A percentile compares a stretch with the other conserved stretches of the same genome.
Evolutionary conservation across 345 rosid genomes (phyloP).

Genomic region (Populus ilicifolia): DNA sequence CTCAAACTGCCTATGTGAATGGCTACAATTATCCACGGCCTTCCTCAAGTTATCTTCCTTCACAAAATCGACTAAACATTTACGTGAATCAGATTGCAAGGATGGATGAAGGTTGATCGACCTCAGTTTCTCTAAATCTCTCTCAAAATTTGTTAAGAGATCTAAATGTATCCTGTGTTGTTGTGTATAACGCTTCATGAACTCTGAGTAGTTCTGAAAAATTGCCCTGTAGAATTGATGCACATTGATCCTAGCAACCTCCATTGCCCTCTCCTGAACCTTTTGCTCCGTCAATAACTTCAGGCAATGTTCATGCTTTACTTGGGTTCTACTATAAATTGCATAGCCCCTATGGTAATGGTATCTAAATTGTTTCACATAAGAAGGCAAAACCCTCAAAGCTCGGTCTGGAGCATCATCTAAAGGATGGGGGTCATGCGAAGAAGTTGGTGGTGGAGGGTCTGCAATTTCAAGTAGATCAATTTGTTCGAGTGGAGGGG

Average conservation of each 20-base stretch:
- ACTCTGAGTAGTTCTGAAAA: slow-evolving; percentile 66
- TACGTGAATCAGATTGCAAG: slow-evolving; percentile 52
- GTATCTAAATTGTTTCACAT: slow-evolving; percentile 79
- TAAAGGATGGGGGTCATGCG: slow-evolving; percentile 64
- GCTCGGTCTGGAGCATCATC: slow-evolving; percentile 93
- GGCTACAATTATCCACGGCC: slow-evolving; percentile 60
- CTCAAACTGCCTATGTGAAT: slow-evolving; percentile 84
- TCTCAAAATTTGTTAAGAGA: slow-evolving; percentile 59
- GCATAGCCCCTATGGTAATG: slow-evolving; percentile 63
- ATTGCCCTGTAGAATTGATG: slow-evolving; percentile 80
- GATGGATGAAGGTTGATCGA: slow-evolving; percentile 68
- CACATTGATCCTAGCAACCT: slow-evolving; percentile 72
- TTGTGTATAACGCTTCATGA: slow-evolving; percentile 76
- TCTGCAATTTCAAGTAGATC: slow-evolving; percentile 50
- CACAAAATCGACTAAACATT: slow-evolving; percentile 71
- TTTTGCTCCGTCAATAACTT: slow-evolving; percentile 74
- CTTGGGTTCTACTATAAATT: slow-evolving; percentile 53
- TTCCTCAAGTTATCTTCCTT: slow-evolving; percentile 81
- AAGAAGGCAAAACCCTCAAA: slow-evolving; percentile 85
- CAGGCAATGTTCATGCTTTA: slow-evolving; percentile 50
- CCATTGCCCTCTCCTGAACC: slow-evolving; percentile 90
- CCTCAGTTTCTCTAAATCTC: slow-evolving; percentile 78
- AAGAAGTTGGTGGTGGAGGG: slow-evolving; percentile 45
- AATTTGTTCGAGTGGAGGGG: slow-evolving; percentile 64
- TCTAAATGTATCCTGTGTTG: slow-evolving; percentile 75